Base-by-base conservation (phyloP, 768 basidiomycete genomes). In the Podaxis sp. region DNA sequence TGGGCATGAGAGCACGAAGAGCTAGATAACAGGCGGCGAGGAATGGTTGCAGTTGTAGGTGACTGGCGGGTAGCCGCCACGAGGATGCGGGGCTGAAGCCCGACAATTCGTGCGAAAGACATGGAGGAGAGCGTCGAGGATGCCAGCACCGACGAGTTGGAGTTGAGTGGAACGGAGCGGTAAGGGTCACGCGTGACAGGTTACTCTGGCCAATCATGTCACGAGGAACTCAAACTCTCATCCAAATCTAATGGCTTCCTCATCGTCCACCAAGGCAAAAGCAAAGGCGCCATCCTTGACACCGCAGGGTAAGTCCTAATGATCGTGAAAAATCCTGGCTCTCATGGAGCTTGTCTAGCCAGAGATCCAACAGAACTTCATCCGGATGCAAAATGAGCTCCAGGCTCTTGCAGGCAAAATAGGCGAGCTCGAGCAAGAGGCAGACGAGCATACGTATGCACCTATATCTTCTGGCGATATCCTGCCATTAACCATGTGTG, bases 391-490 rank as follows among this genome's bases (percentile, higher is more conserved):
- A 74, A 91, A 84, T 75, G 96, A 98, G 54, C 79, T 98, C 29
- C 94, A 96, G 73, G 84, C 87, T n/a, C 77, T 98, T 27, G 94
- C 94, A 40, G 85, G 88, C 66, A 98, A 98, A 77, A 96, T 98
- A 68, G 92, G 93, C 64, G 97, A 99, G 75, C 82, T 99, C 36
- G 97, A 99, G 74, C 86, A 89, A 66, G 97, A 99, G 70, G 87
- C 93, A 19, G 97, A 99, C 65, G 97, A 99, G 72, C 95, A 99
- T 74, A 82, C 83, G 96, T 95, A 65, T 66, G 88, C 82, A 13
- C 47, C 51, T 36, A 2, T n/a, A 8, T 46, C 47, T 47, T 40
- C 29, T 25, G 62, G 15, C 25, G n/a, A 37, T 46, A 13, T 37
- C n/a, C 17, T n/a, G 6, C 49, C 55, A 52, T 59, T 63, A 47